phyloP scores from a whole-genome alignment of 805 yeast species.

The Wickerhamomyces sydowiorum region DNA sequence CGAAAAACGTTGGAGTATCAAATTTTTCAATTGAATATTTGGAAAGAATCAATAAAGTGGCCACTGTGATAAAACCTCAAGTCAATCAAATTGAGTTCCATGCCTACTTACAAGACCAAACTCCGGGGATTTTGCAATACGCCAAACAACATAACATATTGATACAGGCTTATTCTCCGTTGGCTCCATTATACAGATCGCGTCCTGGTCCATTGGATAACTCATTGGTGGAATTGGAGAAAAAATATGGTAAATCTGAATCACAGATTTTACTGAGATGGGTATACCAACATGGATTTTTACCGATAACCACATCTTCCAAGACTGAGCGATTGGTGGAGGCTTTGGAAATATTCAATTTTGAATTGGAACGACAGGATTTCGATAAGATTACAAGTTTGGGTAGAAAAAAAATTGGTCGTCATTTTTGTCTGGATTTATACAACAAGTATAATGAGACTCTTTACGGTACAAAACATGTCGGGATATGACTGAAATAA shows the following conservation, averaged over 20 bases:
- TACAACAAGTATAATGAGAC: constrained; percentile 7
- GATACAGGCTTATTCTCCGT: constrained; percentile 56
- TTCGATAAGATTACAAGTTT: constrained; percentile 29
- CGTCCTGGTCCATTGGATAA: constrained; percentile 33
- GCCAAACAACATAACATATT: constrained; percentile 39
- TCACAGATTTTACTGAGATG: constrained; percentile 61
- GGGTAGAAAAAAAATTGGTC: constrained; percentile 27
- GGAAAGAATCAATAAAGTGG: constrained; percentile 35
- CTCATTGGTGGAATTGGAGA: constrained; percentile 33
- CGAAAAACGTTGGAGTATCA: constrained; percentile 62
- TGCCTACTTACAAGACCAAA: constrained; percentile 61
- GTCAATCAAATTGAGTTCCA: constrained; percentile 69
- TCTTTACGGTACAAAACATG: too few relatives aligned
- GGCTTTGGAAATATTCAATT: constrained; percentile 47
- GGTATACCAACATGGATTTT: constrained; percentile 52
- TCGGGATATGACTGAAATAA: too few relatives aligned
- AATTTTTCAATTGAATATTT: constrained; percentile 52
- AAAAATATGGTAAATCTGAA: constrained; percentile 47
- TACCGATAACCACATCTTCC: constrained; percentile 66
- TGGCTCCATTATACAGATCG: constrained; percentile 34
- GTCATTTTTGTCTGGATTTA: constrained; percentile 10
- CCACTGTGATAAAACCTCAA: constrained; percentile 43
- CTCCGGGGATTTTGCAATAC: constrained; percentile 48
- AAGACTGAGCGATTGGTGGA: constrained; percentile 45
- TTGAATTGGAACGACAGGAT: constrained; percentile 45